Evolutionary conservation across 257 asterid species (phyloP).

Genomic region (Cinchona pubescens): DNA sequence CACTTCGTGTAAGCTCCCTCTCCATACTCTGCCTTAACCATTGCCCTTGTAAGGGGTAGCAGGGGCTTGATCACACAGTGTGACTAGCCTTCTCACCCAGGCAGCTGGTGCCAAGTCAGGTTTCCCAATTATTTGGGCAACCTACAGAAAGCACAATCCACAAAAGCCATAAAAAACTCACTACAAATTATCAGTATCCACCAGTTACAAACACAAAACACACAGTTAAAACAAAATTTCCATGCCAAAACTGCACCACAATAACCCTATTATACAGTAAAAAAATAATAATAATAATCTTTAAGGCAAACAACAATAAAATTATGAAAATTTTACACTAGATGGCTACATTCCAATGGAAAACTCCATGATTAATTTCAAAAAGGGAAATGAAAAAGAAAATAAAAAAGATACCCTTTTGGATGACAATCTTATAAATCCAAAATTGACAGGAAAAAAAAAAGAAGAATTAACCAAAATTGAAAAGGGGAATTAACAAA

Average conservation of each 20-base stretch:
- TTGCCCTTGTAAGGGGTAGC: conserved; percentile 62
- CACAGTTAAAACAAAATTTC: not conserved
- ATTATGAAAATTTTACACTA: not conserved
- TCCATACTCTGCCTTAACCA: conserved; percentile 69
- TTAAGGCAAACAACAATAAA: not conserved
- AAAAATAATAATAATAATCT: too few species aligned
- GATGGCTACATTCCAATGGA: not conserved
- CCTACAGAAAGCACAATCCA: conserved; percentile 30
- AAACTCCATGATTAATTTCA: not conserved
- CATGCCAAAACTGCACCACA: not conserved
- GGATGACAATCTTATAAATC: not conserved
- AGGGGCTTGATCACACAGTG: conserved; percentile 97
- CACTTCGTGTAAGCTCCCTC: conserved; percentile 68
- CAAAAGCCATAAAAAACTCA: conserved; percentile 6
- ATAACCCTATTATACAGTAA: not conserved
- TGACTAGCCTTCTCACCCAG: conserved; percentile 92
- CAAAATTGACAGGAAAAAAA: not conserved
- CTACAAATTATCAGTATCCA: not conserved
- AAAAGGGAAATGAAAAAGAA: too few species aligned
- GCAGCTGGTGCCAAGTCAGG: conserved; percentile 99
- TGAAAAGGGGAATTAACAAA: not conserved
- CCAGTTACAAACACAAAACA: not conserved
- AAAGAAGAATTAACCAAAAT: not conserved
- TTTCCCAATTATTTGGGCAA: conserved; percentile 91
- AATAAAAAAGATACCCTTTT: not conserved